Conservation (phyloP, 768 basidiomycete species). For the Lanmaoa rubissima region DNA sequence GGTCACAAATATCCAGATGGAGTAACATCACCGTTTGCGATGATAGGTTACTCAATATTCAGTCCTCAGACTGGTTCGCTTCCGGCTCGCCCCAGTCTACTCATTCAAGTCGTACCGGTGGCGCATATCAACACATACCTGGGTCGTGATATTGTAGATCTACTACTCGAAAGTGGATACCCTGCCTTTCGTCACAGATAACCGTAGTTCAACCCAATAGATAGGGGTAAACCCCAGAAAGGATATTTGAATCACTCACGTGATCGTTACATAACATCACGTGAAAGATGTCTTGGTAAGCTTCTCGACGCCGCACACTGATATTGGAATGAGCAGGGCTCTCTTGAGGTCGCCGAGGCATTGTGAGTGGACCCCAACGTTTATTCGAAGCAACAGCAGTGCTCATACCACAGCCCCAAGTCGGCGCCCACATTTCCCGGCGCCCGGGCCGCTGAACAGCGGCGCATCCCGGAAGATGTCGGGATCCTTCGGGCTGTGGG, state of each 20-base stretch:
- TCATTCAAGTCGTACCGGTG: slow-evolving; percentile 10
- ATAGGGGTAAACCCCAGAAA: slow-evolving; percentile 8
- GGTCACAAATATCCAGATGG: slow-evolving; percentile 12
- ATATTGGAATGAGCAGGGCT: not conserved
- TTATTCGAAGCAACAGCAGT: not conserved
- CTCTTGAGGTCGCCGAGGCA: not conserved
- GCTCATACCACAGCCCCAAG: not conserved
- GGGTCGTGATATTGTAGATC: slow-evolving; percentile 6
- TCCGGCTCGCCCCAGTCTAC: slow-evolving; percentile 1
- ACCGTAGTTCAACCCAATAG: slow-evolving; percentile 2
- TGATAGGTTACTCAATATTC: slow-evolving; percentile 1
- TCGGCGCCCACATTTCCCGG: not conserved
- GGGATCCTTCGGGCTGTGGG: slow-evolving; percentile 22
- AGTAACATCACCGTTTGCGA: slow-evolving; percentile 5
- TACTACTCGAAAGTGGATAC: not conserved
- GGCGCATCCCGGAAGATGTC: slow-evolving; percentile 25
- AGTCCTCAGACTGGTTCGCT: slow-evolving; percentile 6
- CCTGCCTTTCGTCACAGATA: slow-evolving; percentile 7
- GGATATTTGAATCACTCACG: not conserved
- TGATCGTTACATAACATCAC: not conserved
- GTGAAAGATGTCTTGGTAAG: not conserved
- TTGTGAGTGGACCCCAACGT: not conserved
- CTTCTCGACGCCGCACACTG: no score
- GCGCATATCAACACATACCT: slow-evolving; percentile 5
- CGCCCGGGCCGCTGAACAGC: not conserved